These are phyloP conservation scores for Amesomyces nigricolor DNA, from an alignment of 2,329 filamentous ascomycete genomes.

Conservation along the genomic window DNA sequence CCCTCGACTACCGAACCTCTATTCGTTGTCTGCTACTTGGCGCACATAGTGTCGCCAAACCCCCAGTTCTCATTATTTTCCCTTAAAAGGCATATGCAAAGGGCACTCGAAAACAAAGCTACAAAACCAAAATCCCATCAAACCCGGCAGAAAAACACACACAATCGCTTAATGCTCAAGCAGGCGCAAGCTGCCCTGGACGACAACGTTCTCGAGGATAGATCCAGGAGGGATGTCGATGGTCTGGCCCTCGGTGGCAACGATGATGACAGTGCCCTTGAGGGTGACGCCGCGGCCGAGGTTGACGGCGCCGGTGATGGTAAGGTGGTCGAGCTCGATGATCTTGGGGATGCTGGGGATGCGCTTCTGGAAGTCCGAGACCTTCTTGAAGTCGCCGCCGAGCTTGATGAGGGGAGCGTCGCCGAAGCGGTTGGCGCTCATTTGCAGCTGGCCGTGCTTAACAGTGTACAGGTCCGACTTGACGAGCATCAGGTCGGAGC, in stretches of 20 bases:
- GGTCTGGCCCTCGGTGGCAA: constrained; percentile 94
- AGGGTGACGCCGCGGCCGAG: constrained; percentile 90
- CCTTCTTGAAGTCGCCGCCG: constrained; percentile 99
- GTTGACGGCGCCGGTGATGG: constrained; percentile 96
- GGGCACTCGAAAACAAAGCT: constrained; percentile 5
- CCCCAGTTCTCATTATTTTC: neutral
- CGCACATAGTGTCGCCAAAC: neutral
- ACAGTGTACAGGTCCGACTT: constrained; percentile 99
- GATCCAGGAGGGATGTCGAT: constrained; percentile 97
- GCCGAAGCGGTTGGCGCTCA: constrained; percentile 94
- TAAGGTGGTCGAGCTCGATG: constrained; percentile 87
- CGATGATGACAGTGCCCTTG: constrained; percentile 98
- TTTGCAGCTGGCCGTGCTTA: constrained; percentile 95
- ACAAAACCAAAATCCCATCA: neutral
- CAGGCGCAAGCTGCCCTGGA: constrained; percentile 86
- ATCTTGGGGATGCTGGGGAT: constrained; percentile 86
- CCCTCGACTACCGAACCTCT: constrained; percentile 7
- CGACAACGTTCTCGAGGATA: constrained; percentile 96
- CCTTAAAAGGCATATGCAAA: constrained; percentile 6
- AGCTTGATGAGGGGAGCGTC: constrained; percentile 98
- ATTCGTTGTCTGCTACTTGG: neutral
- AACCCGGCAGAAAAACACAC: neutral
- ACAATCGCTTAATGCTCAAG: constrained; percentile 53
- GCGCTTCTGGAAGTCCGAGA: constrained; percentile 89
- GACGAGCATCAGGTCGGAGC: constrained; percentile 98